Conservation (phyloP, 2,329 filamentous ascomycete species). For the Mollisiaceae sp. region DNA sequence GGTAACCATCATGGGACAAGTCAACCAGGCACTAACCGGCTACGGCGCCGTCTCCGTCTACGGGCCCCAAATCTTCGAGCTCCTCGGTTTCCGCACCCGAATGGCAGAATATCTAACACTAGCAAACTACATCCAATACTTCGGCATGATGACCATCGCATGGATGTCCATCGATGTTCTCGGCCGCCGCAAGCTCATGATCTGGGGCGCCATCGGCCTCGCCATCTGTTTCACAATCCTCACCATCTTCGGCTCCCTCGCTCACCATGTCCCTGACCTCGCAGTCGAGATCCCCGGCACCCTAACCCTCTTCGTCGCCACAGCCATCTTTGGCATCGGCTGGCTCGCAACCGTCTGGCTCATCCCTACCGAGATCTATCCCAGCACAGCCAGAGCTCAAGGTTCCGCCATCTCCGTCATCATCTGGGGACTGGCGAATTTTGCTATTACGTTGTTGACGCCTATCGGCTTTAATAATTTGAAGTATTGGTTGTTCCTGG, state of each 20-base stretch:
- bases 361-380: slow-evolving; percentile 66
- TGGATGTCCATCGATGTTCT: slow-evolving; percentile 63
- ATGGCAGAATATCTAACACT: slow-evolving; percentile 61
- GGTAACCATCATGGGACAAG: slow-evolving; percentile 65
- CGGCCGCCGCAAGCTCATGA: slow-evolving; percentile 57
- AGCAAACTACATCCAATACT: slow-evolving; percentile 65
- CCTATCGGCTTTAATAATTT: slow-evolving; percentile 66
- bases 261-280: slow-evolving; percentile 47
- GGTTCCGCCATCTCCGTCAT: slow-evolving; percentile 68
- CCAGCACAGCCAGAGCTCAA: slow-evolving; percentile 63
- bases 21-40: slow-evolving; percentile 63
- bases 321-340: slow-evolving; percentile 63
- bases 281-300: slow-evolving; percentile 56
- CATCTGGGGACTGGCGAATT: slow-evolving; percentile 61
- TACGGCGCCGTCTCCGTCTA: slow-evolving; percentile 67
- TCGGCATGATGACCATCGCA: slow-evolving; percentile 64
- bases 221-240: slow-evolving; percentile 56
- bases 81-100: slow-evolving; percentile 59
- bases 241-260: slow-evolving; percentile 55
- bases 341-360: slow-evolving; percentile 66
- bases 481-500: slow-evolving; percentile 61
- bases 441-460: slow-evolving; percentile 58
- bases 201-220: slow-evolving; percentile 56
- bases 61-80: slow-evolving; percentile 66
- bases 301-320: slow-evolving; percentile 59